Evolutionary conservation across 805 yeast species (phyloP).

Genomic region (Starmerella geochares): DNA sequence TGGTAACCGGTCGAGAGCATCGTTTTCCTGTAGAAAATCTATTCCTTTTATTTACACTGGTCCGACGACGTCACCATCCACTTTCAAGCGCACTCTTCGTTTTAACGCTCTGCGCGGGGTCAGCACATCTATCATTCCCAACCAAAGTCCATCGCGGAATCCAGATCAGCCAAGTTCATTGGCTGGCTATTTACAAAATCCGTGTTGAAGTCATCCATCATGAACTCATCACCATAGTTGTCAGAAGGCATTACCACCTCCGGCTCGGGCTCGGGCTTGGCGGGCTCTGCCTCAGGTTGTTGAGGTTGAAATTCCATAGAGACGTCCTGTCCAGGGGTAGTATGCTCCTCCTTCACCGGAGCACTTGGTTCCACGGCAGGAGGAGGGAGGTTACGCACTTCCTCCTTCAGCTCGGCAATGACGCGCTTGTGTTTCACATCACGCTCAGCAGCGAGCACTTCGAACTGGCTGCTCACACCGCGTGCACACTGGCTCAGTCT

Average conservation of each 20-base stretch:
- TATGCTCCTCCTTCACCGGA: background rate
- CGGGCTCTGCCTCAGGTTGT: background rate
- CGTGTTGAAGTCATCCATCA: conserved; percentile 13
- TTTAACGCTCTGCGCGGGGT: too few relatives aligned
- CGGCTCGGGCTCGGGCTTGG: background rate
- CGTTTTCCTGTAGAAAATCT: too few relatives aligned
- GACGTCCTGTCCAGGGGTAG: background rate
- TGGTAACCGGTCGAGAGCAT: too few relatives aligned
- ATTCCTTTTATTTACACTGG: too few relatives aligned
- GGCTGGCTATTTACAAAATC: conserved; percentile 24
- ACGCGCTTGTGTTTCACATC: background rate
- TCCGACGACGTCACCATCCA: too few relatives aligned
- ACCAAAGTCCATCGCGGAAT: conserved; percentile 25
- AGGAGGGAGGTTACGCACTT: conserved; percentile 1
- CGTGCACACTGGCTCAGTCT: conserved; percentile 5
- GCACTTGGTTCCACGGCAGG: background rate
- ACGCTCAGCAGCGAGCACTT: background rate
- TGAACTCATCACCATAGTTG: conserved; percentile 4
- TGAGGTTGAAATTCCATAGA: background rate
- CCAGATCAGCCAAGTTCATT: conserved; percentile 27
- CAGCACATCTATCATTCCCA: conserved; percentile 17
- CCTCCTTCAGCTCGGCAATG: conserved; percentile 2
- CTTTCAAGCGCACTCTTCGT: too few relatives aligned
- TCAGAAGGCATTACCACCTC: background rate
- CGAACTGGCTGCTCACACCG: conserved; percentile 4